Evolutionary conservation across 768 basidiomycete genomes (phyloP).

Genomic region (Pleurotus platypus): DNA sequence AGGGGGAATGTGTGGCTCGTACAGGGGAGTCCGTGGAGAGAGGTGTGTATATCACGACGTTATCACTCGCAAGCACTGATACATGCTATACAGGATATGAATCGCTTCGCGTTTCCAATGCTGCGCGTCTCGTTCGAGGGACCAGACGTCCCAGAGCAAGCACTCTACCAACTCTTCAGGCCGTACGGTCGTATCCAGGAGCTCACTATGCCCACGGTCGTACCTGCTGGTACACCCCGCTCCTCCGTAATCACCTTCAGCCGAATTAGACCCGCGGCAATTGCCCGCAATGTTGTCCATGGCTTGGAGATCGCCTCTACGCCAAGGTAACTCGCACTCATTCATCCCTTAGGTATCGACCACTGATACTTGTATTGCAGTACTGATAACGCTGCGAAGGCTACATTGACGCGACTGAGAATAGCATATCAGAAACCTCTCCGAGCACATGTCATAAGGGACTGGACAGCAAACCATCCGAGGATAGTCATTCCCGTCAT

Average conservation of each 20-base stretch:
- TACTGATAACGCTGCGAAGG: constrained; percentile 11
- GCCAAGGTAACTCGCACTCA: constrained; percentile 8
- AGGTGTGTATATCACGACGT: constrained; percentile 40
- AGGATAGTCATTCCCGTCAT: constrained; percentile 76
- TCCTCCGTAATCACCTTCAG: constrained; percentile 62
- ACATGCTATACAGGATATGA: constrained; percentile 63
- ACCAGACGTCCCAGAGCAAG: constrained; percentile 79
- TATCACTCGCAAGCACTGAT: not conserved
- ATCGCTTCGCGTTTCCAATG: constrained; percentile 70
- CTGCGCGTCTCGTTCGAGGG: constrained; percentile 86
- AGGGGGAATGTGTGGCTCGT: constrained; percentile 66
- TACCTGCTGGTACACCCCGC: constrained; percentile 64
- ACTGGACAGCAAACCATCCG: constrained; percentile 87
- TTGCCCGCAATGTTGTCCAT: constrained; percentile 82
- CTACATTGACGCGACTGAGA: constrained; percentile 44
- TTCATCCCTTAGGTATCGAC: not conserved
- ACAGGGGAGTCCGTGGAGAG: constrained; percentile 75
- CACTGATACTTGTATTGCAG: constrained; percentile 1
- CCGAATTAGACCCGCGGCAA: constrained; percentile 63
- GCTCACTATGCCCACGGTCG: constrained; percentile 54
- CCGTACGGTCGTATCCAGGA: constrained; percentile 81
- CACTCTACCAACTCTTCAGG: constrained; percentile 75
- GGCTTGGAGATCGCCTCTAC: constrained; percentile 40
- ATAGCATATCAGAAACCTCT: constrained; percentile 60
- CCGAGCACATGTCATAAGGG: constrained; percentile 62